Conservation (phyloP, 768 basidiomycete genomes). For the Panus rudis region DNA sequence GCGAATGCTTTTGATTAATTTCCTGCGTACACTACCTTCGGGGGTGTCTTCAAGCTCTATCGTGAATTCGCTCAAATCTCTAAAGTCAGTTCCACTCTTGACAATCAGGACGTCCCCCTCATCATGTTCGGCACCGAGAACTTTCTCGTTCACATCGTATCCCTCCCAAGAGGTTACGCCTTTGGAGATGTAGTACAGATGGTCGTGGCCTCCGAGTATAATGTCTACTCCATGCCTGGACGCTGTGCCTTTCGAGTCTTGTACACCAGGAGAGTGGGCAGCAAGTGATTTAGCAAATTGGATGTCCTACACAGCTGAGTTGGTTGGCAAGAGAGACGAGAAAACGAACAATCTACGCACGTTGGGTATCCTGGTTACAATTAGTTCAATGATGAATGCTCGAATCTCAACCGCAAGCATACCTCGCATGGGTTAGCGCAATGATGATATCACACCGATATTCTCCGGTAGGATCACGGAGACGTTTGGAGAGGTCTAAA, state of each 20-base stretch:
- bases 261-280: constrained; percentile 51
- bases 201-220: constrained; percentile 86
- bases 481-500: constrained; percentile 58
- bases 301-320: constrained; percentile 51
- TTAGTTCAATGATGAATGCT: not conserved
- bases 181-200: constrained; percentile 67
- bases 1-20: constrained; percentile 52
- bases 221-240: constrained; percentile 73
- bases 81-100: constrained; percentile 88
- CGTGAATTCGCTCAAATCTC: constrained; percentile 71
- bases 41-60: constrained; percentile 58
- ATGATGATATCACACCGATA: constrained; percentile 76
- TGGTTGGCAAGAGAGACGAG: not conserved
- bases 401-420: constrained; percentile 10
- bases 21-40: constrained; percentile 53
- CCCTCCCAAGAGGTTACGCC: constrained; percentile 63
- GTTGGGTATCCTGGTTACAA: constrained; percentile 23
- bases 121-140: constrained; percentile 68
- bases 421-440: constrained; percentile 81
- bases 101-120: constrained; percentile 63
- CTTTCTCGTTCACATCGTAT: constrained; percentile 43
- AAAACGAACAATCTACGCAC: constrained; percentile 11
- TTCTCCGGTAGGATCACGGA: constrained; percentile 66
- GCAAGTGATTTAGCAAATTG: constrained; percentile 57
- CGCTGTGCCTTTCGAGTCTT: constrained; percentile 34